Conservation (phyloP, 2,329 filamentous ascomycete genomes). For the Hymenoscyphus fructigenus region DNA sequence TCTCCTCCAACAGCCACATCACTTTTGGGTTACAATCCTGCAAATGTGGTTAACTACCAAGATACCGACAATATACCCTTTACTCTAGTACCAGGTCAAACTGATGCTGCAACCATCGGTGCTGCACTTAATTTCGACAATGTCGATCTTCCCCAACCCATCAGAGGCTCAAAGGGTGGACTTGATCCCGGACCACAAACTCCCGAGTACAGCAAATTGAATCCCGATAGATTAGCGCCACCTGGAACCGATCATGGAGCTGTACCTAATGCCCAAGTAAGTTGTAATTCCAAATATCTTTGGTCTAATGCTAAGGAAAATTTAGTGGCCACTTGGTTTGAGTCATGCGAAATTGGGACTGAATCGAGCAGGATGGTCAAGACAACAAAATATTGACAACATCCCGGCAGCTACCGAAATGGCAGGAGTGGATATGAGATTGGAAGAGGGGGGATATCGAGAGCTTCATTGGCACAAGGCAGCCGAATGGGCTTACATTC, state of each 20-base stretch:
- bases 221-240: conserved; percentile 69
- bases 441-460: conserved; percentile 70
- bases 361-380: conserved; percentile 71
- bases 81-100: conserved; percentile 50
- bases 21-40: conserved; percentile 43
- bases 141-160: conserved; percentile 53
- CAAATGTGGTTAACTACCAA: conserved; percentile 38
- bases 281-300: background rate
- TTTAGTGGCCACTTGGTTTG: conserved; percentile 52
- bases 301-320: background rate
- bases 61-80: conserved; percentile 39
- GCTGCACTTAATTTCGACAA: conserved; percentile 54
- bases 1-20: conserved; percentile 21
- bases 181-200: conserved; percentile 65
- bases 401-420: conserved; percentile 66
- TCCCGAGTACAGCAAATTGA: conserved; percentile 63
- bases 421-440: conserved; percentile 76
- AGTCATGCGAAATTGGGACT: conserved; percentile 48
- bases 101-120: conserved; percentile 49
- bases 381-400: conserved; percentile 68
- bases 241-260: conserved; percentile 72
- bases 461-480: conserved; percentile 82
- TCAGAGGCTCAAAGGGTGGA: conserved; percentile 49
- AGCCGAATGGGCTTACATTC: conserved; percentile 75
- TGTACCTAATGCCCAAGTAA: conserved; percentile 62